These are phyloP conservation scores for Fusarium coicis DNA, from an alignment of 2,329 filamentous ascomycete genomes.

Conservation along the genomic window DNA sequence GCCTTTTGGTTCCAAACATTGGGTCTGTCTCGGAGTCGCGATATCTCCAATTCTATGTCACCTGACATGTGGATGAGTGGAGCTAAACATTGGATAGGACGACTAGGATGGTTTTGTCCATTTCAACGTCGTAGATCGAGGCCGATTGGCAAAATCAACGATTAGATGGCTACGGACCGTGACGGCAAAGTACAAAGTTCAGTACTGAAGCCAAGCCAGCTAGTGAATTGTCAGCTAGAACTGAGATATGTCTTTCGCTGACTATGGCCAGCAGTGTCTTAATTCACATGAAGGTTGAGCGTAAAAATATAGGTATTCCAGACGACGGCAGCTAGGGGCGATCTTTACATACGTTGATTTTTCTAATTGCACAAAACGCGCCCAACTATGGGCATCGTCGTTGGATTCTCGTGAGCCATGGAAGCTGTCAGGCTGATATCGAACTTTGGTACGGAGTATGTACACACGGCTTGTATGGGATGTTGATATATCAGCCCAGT, in stretches of 20 bases:
- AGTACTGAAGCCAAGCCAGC: not conserved
- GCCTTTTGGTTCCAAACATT: slow-evolving; percentile 7
- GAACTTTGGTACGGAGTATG: not conserved
- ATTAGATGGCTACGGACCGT: not conserved
- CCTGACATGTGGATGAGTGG: slow-evolving; percentile 22
- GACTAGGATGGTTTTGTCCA: not conserved
- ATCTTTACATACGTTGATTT: not conserved
- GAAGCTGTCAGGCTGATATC: not conserved
- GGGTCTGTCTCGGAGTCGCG: not conserved
- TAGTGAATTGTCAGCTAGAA: not conserved
- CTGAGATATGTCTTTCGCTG: not conserved
- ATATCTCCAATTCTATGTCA: slow-evolving; percentile 19
- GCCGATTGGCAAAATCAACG: not conserved
- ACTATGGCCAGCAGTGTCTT: not conserved
- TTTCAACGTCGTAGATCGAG: not conserved
- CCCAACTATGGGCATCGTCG: not conserved
- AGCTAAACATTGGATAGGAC: not conserved
- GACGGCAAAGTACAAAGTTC: not conserved
- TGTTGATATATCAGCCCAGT: slow-evolving; percentile 5
- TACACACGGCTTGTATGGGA: not conserved
- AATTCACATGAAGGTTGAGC: not conserved
- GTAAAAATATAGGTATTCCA: not conserved
- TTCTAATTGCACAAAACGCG: not conserved
- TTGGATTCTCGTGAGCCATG: not conserved
- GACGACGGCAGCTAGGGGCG: not conserved